Base-by-base conservation (phyloP, 148 eudicot genomes). In the Chenopodium album region DNA sequence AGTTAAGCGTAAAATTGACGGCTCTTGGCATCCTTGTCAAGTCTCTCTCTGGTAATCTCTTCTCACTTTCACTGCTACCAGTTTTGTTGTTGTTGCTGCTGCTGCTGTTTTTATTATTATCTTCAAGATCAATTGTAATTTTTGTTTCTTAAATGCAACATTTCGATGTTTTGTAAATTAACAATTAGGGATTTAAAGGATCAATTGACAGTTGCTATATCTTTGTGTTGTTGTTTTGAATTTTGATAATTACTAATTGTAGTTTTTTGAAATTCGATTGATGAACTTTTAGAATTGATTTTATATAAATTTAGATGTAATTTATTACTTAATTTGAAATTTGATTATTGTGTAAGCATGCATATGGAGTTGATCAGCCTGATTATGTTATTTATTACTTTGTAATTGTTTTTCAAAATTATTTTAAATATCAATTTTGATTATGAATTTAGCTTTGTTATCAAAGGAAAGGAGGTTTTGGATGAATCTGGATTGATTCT, bases 21-120 rank as follows among this genome's bases (percentile, higher is more conserved):
- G 71, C 59, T 91, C 93, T 83, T 91, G 93, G 93, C 91, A 91
- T 70, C 90, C 90, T 22, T 91, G 93, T 84, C 87, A 80, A 73
- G 86, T 91, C 56, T 91, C 90, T 80, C 85, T 89, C 79, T 74
- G 91, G 93, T 90, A 62, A n/a, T 22, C 16, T 52, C 77, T 70
- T 31, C 31, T 34, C 41, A 28, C 34, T 48, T 31, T 50, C 22
- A 2, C 68, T 78, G 20, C 69, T 52, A 7, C 29, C 60, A 22
- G 0, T 65, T 20, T 54, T 70, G 19, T 44, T 78, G 71, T 48
- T 56, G 56, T 78, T 28, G n/a, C 9, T 19, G 20, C 28, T 20
- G 7, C 67, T 17, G n/a, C 9, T 19, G 20, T 47, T 20, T 3
- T 78, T 17, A 63, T 10, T 31, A 3, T 68, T 44, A 7, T 78